phyloP scores from a whole-genome alignment of 2,329 filamentous ascomycete genomes.

The Hymenoscyphus scutula region DNA sequence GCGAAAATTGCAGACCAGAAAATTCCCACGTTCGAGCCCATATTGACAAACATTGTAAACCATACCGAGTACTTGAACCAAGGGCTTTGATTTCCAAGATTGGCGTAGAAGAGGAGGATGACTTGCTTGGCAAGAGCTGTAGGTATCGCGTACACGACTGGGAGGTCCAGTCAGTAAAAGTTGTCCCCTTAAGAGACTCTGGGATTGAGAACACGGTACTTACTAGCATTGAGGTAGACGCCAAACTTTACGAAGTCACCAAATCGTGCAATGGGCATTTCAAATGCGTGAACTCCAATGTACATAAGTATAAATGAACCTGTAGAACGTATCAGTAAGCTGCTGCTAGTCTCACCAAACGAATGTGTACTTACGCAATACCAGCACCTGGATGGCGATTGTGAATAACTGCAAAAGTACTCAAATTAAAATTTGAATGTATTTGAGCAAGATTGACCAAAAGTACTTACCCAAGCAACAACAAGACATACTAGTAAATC shows the following conservation, averaged over 20 bases:
- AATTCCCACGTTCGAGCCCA: slow-evolving; percentile 1
- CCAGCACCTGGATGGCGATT: not conserved
- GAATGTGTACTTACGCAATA: not conserved
- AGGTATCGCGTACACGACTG: not conserved
- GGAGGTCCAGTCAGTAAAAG: too few relatives aligned
- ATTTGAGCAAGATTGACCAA: not conserved
- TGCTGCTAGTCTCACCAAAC: not conserved
- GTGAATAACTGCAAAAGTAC: not conserved
- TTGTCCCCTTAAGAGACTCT: not conserved
- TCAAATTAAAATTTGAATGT: not conserved
- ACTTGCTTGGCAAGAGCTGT: slow-evolving; percentile 4
- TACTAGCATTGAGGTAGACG: not conserved
- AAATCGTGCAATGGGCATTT: slow-evolving; percentile 7
- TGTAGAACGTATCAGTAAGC: not conserved
- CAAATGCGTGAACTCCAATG: slow-evolving; percentile 5
- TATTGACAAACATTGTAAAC: slow-evolving; percentile 2
- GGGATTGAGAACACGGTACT: not conserved
- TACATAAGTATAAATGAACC: not conserved
- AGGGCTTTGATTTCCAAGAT: not conserved
- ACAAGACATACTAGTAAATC: slow-evolving; percentile 4
- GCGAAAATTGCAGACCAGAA: slow-evolving; percentile 5
- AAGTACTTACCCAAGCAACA: slow-evolving; percentile 6
- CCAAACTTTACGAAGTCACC: slow-evolving; percentile 1
- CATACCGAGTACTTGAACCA: not conserved
- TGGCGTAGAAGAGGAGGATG: slow-evolving; percentile 6